Base-by-base conservation (phyloP, 371 early-diverging fungal genomes). In the Syncephalis fuscata region DNA sequence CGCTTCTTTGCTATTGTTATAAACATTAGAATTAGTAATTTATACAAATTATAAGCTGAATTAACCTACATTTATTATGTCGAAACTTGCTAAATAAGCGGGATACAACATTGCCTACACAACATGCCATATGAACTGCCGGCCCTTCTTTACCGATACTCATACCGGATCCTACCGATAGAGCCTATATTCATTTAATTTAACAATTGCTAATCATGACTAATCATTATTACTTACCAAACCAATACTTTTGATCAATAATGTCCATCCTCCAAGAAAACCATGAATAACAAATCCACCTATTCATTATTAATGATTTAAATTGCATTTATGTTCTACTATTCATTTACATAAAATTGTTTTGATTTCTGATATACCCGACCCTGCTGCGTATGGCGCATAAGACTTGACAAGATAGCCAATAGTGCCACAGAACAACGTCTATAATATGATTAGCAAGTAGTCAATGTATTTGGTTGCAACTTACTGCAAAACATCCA, bases 81-180 rank as follows among this genome's bases (percentile, higher is more conserved):
- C 75, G 70, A 60, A 80, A 93, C 62, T 88, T 88, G 48, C 67
- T 70, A 64, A 90, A 92, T 48, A 83, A 63, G 32, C 89, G 69
- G 0, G 90, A 78, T 21, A 85, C 66, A 9, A 92, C 80, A 64
- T 92, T 89, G 20, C 92, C 93, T 17, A 92, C 73, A 56, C 89
- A 88, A 49, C 88, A 81, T 0, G 89, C 80, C 51, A 95, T 84
- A 61, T 94, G 95, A 1, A 97, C 92, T 37, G 93, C 71, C 0
- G 97, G 92, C 0, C 94, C 97, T 63, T 97, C 92, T 60, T 90
- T 90, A 27, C 97, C 97, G 27, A 93, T 70, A 22, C 78, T 78
- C 25, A 97, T 63, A 38, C 92, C 92, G 0, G 91, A 84, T 0
- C 89, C 86, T 3, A 88, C 89, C 40, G 81, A 76, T 57, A 88